Base-by-base conservation (phyloP, 164 flowering plant species). In the Aristolochia contorta region DNA sequence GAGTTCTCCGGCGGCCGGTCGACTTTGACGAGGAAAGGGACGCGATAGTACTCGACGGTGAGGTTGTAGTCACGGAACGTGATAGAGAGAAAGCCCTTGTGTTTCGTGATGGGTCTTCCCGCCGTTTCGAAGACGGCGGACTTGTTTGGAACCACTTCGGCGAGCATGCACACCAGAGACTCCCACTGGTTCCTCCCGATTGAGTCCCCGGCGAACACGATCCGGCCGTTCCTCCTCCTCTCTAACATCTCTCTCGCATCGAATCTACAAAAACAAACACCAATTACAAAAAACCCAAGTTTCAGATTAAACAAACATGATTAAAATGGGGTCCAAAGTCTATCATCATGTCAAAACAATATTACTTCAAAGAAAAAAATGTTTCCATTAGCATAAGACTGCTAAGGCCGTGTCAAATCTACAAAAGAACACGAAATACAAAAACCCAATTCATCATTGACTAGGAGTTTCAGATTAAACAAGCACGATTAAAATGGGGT, bases 171-270 rank as follows among this genome's bases (percentile, higher is more conserved):
- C 23, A 91, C 41, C 61, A 94, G 57, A 15, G 99, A 94, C 57
- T 90, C 99, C 97, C 96, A 91, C 47, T 94, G 96, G 77, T 91
- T 90, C 74, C 99, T 81, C 25, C 89, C 95, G 0, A 90, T 79
- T 0, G 99, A 90, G 65, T 90, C 97, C 0, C 95, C 97, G 0
- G 75, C 92, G 59, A 88, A 94, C 15, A 86, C 87, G 33, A 91
- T 79, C 9, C 97, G 63, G 1, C 86, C 80, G 46, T 86, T 82
- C 45, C 83, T 56, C 66, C 75, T 75, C 32, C 87, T 80, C 47
- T 85, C 81, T 0, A 94, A 71, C 23, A 92, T 68, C 0, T 82
- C 84, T 1, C 63, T 75, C 12, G 93, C 97, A 65, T 85, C 75
- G 63, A 89, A 89, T 72, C 96, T 89, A 78, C 5, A 16, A 27